A percentile compares a stretch with the other conserved stretches of the same genome.
Conservation (phyloP, 2,329 filamentous ascomycete species). For the Penicillium sp. region DNA sequence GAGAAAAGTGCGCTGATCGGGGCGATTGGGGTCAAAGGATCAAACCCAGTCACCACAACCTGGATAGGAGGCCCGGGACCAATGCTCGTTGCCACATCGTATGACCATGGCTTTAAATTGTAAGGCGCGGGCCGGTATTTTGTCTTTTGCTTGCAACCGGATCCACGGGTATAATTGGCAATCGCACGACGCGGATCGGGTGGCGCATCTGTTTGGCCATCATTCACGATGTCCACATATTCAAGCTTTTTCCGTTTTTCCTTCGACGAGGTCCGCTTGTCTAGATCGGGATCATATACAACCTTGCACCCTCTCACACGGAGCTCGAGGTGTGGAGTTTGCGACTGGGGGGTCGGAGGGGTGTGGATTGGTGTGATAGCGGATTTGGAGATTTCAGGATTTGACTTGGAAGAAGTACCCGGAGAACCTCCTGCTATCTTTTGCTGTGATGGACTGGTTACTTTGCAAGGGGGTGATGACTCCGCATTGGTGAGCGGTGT, state of each 20-base stretch:
- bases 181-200: conserved; percentile 77
- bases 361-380: conserved; percentile 44
- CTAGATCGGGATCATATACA: conserved; percentile 63
- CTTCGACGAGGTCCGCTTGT: conserved; percentile 55
- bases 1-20: conserved; percentile 40
- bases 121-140: conserved; percentile 74
- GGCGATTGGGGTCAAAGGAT: conserved; percentile 74
- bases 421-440: conserved; percentile 34
- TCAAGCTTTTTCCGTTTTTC: conserved; percentile 55
- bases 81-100: conserved; percentile 78
- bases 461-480: conserved; percentile 61
- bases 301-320: conserved; percentile 58
- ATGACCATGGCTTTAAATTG: conserved; percentile 74
- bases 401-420: conserved; percentile 30
- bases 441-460: conserved; percentile 51
- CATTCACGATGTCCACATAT: conserved; percentile 52
- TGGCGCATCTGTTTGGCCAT: conserved; percentile 62
- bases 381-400: conserved; percentile 29
- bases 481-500: conserved; percentile 67
- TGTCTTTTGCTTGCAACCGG: conserved; percentile 64
- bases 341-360: conserved; percentile 47
- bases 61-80: conserved; percentile 87
- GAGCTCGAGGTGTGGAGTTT: conserved; percentile 49
- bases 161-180: conserved; percentile 59
- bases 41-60: conserved; percentile 93